Conservation (phyloP, 345 rosid species). For the Sonneratia alba region DNA sequence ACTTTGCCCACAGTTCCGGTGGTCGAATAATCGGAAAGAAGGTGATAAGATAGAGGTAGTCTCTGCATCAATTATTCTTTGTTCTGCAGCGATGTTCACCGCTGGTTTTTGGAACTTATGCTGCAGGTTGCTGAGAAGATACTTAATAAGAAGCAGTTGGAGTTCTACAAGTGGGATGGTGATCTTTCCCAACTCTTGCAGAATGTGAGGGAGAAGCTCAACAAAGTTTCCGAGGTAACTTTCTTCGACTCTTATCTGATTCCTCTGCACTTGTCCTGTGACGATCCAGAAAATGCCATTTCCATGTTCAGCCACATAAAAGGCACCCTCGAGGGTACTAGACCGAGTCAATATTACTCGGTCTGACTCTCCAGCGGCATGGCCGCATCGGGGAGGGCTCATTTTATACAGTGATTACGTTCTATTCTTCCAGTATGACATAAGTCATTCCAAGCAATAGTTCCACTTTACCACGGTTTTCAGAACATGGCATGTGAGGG, state of each 20-base stretch:
- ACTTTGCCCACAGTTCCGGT: constrained; percentile 24
- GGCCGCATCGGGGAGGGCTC: too few species aligned
- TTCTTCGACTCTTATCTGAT: too few species aligned
- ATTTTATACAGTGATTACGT: too few species aligned
- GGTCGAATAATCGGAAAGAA: constrained; percentile 22
- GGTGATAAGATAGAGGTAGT: neutral
- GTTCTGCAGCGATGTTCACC: too few species aligned
- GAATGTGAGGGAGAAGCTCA: constrained; percentile 70
- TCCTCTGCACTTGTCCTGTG: neutral
- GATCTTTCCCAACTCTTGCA: constrained; percentile 65
- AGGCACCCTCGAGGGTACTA: too few species aligned
- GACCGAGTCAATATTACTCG: too few species aligned
- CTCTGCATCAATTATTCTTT: too few species aligned
- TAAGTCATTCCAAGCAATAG: too few species aligned
- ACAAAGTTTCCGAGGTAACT: constrained; percentile 58
- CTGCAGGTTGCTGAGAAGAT: constrained; percentile 55
- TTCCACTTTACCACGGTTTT: too few species aligned
- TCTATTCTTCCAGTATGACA: too few species aligned
- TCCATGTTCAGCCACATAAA: neutral
- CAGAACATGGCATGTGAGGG: too few species aligned
- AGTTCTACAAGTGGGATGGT: constrained; percentile 89
- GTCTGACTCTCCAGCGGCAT: too few species aligned
- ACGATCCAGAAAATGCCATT: neutral
- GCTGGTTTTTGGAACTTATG: neutral
- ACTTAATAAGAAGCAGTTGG: constrained; percentile 55